Percentiles rank a stretch among this genome's conserved stretches.
Evolutionary conservation across 1,139 yeast species (phyloP).

Genomic region (Candida tetrigidarum): DNA sequence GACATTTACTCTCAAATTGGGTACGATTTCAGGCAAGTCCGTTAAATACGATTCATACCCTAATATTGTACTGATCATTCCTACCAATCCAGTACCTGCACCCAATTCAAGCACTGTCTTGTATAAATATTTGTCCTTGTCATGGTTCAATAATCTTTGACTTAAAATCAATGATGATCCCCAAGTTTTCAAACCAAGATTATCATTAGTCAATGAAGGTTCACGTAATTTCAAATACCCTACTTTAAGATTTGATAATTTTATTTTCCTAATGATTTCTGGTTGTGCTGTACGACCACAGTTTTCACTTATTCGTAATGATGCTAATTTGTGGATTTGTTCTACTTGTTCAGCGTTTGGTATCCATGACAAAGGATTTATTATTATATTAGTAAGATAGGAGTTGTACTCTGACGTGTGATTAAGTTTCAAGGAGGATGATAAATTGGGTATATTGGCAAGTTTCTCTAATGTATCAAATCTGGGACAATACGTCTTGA

Average conservation of each 20-base stretch:
- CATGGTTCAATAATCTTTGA: constrained; percentile 44
- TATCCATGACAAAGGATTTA: constrained; percentile 60
- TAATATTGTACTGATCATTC: constrained; percentile 61
- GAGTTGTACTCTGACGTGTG: constrained; percentile 38
- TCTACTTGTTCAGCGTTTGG: constrained; percentile 37
- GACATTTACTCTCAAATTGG: constrained; percentile 65
- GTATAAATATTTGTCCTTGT: constrained; percentile 23
- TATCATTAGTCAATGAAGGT: constrained; percentile 87
- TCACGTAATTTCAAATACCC: constrained; percentile 57
- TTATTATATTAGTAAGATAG: constrained; percentile 70
- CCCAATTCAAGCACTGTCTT: constrained; percentile 78
- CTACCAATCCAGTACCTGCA: constrained; percentile 92
- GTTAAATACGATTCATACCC: constrained; percentile 65
- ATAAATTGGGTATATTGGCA: constrained; percentile 30
- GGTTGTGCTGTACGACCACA: constrained; percentile 92
- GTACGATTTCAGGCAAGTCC: constrained; percentile 77
- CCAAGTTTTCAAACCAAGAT: constrained; percentile 94
- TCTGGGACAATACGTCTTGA: constrained; percentile 36
- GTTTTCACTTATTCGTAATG: constrained; percentile 73
- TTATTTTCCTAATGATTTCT: constrained; percentile 56
- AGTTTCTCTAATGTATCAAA: constrained; percentile 28
- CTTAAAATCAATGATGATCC: constrained; percentile 83
- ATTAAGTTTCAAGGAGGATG: constrained; percentile 26
- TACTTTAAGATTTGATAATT: constrained; percentile 34
- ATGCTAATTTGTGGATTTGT: constrained; percentile 55